These are phyloP conservation scores for Coemansia sp. DNA, from an alignment of 192 early-diverging fungal species.

Conservation along the genomic window DNA sequence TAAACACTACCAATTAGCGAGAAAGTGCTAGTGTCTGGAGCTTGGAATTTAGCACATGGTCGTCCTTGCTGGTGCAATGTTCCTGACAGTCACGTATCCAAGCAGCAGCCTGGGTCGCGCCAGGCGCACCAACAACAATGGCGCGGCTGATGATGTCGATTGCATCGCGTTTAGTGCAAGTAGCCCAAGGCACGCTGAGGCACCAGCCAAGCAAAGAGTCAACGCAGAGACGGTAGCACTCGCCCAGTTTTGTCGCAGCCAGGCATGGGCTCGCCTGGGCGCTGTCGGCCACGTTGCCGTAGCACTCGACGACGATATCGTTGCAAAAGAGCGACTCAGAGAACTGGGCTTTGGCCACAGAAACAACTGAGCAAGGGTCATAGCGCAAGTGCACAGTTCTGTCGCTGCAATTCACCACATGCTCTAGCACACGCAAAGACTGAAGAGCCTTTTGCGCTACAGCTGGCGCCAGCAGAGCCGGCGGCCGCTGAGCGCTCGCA, in stretches of 20 bases:
- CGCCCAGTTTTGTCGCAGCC: not conserved
- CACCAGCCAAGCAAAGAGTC: slow-evolving; percentile 17
- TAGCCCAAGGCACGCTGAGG: not conserved
- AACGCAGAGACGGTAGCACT: slow-evolving; percentile 4
- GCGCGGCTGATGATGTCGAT: slow-evolving; percentile 14
- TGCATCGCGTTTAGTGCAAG: not conserved
- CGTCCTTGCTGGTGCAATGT: not conserved
- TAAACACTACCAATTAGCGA: not conserved
- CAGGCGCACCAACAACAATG: slow-evolving; percentile 2
- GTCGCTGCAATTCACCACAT: not conserved
- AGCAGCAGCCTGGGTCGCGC: not conserved
- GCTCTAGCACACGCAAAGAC: slow-evolving; percentile 9
- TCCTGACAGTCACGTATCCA: slow-evolving; percentile 26
- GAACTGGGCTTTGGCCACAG: slow-evolving; percentile 10
- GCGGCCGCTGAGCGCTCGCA: not conserved
- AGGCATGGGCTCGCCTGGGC: not conserved
- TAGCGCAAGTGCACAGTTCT: not conserved
- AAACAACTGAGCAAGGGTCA: slow-evolving; percentile 10
- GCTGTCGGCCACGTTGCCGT: no score
- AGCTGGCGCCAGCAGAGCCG: not conserved
- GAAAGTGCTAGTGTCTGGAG: not conserved
- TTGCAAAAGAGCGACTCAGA: slow-evolving; percentile 13
- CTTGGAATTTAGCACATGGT: not conserved
- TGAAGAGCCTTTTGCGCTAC: slow-evolving; percentile 7
- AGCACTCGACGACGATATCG: not conserved